These are phyloP conservation scores for Xylaria telfairii DNA, from an alignment of 495 filamentous ascomycete genomes.

Conservation along the genomic window DNA sequence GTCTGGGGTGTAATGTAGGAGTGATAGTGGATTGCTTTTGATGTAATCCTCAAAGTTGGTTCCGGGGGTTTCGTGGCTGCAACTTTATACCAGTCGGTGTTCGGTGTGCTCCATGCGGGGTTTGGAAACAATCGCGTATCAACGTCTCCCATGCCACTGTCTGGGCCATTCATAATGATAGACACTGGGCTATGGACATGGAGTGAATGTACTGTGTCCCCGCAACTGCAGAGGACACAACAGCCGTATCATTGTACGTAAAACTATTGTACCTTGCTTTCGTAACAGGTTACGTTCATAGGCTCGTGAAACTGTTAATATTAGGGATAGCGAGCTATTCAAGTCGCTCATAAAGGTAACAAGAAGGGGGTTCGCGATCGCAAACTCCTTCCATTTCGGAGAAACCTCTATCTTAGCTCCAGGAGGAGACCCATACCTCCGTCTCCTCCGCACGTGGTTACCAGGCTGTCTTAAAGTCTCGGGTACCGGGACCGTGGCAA, in stretches of 20 bases:
- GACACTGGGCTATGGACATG: background rate
- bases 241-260: conserved; percentile 17
- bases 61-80: conserved; percentile 8
- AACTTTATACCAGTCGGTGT: conserved; percentile 8
- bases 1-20: conserved; percentile 6
- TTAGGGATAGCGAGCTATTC: background rate
- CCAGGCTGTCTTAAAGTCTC: background rate
- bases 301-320: conserved; percentile 9
- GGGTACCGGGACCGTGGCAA: conserved; percentile 2
- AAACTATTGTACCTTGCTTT: conserved; percentile 5
- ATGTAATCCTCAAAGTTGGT: conserved; percentile 7
- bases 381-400: conserved; percentile 26
- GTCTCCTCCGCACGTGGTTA: conserved; percentile 11
- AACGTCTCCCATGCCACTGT: background rate
- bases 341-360: background rate
- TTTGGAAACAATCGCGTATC: conserved; percentile 7
- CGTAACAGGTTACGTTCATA: conserved; percentile 1
- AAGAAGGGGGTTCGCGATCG: conserved; percentile 20
- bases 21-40: conserved; percentile 11
- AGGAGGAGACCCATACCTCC: conserved; percentile 2
- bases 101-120: conserved; percentile 22
- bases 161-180: background rate
- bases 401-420: conserved; percentile 7
- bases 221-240: background rate
- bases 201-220: conserved; percentile 10